phyloP scores from a whole-genome alignment of 164 flowering plant genomes.

The Sextonia rubra region DNA sequence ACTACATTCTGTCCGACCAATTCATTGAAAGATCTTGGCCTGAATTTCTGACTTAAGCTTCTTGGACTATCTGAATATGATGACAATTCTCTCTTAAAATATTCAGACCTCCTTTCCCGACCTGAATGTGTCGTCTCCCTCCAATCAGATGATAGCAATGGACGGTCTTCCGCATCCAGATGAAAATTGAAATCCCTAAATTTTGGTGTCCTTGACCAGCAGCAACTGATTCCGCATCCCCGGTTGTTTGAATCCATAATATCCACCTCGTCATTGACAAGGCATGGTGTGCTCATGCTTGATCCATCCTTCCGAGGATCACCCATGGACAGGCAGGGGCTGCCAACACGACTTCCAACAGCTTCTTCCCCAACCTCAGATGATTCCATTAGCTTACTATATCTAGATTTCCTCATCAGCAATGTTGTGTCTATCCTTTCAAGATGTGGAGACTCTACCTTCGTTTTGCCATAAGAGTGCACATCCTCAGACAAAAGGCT shows the following conservation, averaged over 20 bases:
- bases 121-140: conserved; percentile 26
- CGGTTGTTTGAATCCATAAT: conserved; percentile 24
- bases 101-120: conserved; percentile 14
- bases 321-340: conserved; percentile 41
- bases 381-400: conserved; percentile 24
- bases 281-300: conserved; percentile 34
- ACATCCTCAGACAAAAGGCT: conserved; percentile 27
- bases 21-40: conserved; percentile 70
- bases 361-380: conserved; percentile 29
- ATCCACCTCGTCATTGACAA: conserved; percentile 37
- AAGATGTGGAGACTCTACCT: conserved; percentile 18
- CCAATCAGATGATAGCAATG: conserved; percentile 39
- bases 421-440: conserved; percentile 17
- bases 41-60: conserved; percentile 67
- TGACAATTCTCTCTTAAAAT: conserved; percentile 26
- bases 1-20: conserved; percentile 79
- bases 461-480: conserved; percentile 36
- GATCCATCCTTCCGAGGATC: conserved; percentile 36
- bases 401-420: conserved; percentile 22
- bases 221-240: conserved; percentile 66
- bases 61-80: conserved; percentile 50
- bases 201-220: conserved; percentile 79
- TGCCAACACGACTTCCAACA: conserved; percentile 40
- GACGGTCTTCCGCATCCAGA: conserved; percentile 51
- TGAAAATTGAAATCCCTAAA: conserved; percentile 35